phyloP scores from a whole-genome alignment of 2,329 filamentous ascomycete genomes.

The Thielaviopsis populi region DNA sequence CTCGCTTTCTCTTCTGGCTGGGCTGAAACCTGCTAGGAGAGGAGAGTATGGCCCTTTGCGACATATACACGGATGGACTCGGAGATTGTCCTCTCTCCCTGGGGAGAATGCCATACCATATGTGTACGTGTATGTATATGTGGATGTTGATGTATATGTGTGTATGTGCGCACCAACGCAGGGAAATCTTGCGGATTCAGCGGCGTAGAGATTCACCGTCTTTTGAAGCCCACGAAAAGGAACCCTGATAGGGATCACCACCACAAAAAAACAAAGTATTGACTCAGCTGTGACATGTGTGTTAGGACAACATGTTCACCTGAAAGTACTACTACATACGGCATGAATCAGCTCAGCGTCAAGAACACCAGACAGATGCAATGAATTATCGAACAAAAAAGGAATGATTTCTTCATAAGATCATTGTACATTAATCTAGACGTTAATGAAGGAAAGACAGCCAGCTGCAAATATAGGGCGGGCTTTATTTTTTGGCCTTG shows the following conservation, averaged over 20 bases:
- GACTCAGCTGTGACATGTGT: too few relatives aligned
- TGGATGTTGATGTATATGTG: too few relatives aligned
- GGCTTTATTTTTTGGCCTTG: constrained; percentile 2
- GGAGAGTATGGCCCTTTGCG: not conserved
- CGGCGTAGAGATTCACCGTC: not conserved
- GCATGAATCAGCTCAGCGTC: too few relatives aligned
- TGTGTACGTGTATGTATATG: not conserved
- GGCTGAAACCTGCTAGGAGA: not conserved
- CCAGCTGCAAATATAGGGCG: too few relatives aligned
- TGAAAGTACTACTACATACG: too few relatives aligned
- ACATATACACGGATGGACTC: not conserved
- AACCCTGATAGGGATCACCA: not conserved
- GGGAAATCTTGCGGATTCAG: not conserved
- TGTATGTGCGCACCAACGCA: not conserved
- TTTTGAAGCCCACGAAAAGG: not conserved
- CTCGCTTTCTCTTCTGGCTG: not conserved
- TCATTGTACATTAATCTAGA: not conserved
- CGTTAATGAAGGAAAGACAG: too few relatives aligned
- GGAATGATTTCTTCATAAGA: not conserved
- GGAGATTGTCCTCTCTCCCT: constrained; percentile 1
- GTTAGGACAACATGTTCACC: too few relatives aligned
- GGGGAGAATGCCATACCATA: not conserved
- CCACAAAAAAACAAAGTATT: too few relatives aligned
- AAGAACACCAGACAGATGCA: not conserved
- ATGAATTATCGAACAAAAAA: not conserved